A percentile compares a stretch with the other conserved stretches of the same genome.
Evolutionary conservation across 1,284 basidiomycete genomes (phyloP).

Genomic region (Coniferiporia sulphurascens): DNA sequence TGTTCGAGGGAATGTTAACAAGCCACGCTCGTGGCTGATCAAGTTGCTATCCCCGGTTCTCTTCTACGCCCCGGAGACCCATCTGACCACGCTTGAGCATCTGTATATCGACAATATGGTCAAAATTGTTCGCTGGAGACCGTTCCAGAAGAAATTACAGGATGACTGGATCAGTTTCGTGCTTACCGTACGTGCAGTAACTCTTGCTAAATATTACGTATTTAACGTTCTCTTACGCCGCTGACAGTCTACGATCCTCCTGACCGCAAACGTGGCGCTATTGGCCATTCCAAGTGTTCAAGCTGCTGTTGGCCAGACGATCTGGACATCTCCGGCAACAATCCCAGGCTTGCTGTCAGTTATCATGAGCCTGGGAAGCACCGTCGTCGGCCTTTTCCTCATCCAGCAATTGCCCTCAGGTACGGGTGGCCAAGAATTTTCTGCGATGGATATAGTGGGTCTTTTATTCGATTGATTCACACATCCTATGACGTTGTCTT

Average conservation of each 20-base stretch:
- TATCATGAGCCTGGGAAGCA: slow-evolving; percentile 40
- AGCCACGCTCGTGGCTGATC: slow-evolving; percentile 26
- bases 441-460: slow-evolving; percentile 33
- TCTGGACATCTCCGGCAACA: slow-evolving; percentile 33
- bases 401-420: slow-evolving; percentile 39
- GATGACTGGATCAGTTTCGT: slow-evolving; percentile 32
- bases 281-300: slow-evolving; percentile 41
- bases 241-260: slow-evolving; percentile 37
- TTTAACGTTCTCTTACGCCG: background rate
- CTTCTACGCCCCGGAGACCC: slow-evolving; percentile 38
- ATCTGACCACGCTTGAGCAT: slow-evolving; percentile 26
- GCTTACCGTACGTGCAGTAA: slow-evolving; percentile 27
- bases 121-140: slow-evolving; percentile 9
- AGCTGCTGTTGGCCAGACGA: slow-evolving; percentile 12
- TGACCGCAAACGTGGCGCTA: slow-evolving; percentile 42
- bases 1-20: slow-evolving; percentile 23
- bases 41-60: slow-evolving; percentile 32
- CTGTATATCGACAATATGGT: slow-evolving; percentile 13
- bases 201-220: background rate
- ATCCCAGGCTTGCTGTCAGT: slow-evolving; percentile 44
- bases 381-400: slow-evolving; percentile 41
- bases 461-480: background rate
- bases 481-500: background rate
- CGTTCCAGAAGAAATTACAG: slow-evolving; percentile 24
- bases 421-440: slow-evolving; percentile 31